Conservation (phyloP, 1,284 basidiomycete genomes). For the Anthracocystis panici-leucophaei region DNA sequence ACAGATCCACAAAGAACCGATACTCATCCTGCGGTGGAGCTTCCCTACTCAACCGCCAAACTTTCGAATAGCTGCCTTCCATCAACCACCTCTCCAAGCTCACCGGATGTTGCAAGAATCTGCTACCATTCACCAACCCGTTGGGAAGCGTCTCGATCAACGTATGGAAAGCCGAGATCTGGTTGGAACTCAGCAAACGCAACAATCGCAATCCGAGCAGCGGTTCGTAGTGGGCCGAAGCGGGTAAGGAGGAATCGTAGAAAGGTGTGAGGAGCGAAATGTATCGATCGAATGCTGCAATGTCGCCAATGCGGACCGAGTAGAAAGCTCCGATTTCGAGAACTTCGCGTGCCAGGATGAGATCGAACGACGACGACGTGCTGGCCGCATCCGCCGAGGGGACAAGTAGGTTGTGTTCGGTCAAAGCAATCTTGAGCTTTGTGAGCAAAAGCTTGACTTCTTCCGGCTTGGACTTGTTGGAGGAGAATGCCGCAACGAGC, state of each 20-base stretch:
- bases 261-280: conserved; percentile 91
- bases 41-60: conserved; percentile 88
- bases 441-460: conserved; percentile 52
- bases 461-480: conserved; percentile 21
- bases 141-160: conserved; percentile 87
- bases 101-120: conserved; percentile 67
- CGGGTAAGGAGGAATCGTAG: conserved; percentile 80
- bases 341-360: conserved; percentile 79
- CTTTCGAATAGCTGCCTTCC: conserved; percentile 98
- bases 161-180: conserved; percentile 98
- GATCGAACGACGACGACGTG: conserved; percentile 6
- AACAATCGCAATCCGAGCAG: conserved; percentile 94
- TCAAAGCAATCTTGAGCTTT: conserved; percentile 78
- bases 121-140: conserved; percentile 50
- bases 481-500: conserved; percentile 35
- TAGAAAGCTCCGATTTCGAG: conserved; percentile 95
- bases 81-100: conserved; percentile 90
- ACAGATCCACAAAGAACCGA: conserved; percentile 86
- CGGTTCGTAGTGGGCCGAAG: conserved; percentile 86
- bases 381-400: conserved; percentile 70
- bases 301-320: conserved; percentile 87
- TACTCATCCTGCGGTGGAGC: conserved; percentile 81
- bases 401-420: conserved; percentile 80
- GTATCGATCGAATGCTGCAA: conserved; percentile 93
- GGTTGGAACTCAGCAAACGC: conserved; percentile 91